phyloP scores from a whole-genome alignment of 768 basidiomycete genomes.

The Mycena epipterygia region DNA sequence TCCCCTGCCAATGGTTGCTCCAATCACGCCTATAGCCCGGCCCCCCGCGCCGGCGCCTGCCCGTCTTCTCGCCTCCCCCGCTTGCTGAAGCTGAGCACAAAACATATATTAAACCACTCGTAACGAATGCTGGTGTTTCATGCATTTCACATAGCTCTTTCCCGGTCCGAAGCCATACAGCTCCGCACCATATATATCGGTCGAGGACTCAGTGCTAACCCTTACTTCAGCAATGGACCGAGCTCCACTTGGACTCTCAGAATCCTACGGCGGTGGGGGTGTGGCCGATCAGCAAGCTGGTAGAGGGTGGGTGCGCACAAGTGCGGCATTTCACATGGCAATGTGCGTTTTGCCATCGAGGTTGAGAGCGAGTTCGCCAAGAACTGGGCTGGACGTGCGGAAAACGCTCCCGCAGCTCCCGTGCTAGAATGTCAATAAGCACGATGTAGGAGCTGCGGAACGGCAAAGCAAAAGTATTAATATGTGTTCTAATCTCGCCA shows the following conservation, averaged over 20 bases:
- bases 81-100: not conserved
- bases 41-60: not conserved
- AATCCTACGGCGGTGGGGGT: not conserved
- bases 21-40: not conserved
- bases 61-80: not conserved
- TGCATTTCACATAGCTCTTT: no score
- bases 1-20: no score
- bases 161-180: not conserved
- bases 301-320: not conserved
- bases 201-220: not conserved
- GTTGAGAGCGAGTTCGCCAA: not conserved
- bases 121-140: not conserved
- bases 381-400: not conserved
- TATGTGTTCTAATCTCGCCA: no score
- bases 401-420: not conserved
- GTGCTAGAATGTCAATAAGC: not conserved
- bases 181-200: not conserved
- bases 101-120: not conserved
- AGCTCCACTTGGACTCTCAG: not conserved
- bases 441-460: not conserved
- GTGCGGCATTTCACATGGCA: not conserved
- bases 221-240: not conserved
- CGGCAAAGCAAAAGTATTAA: no score
- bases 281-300: not conserved
- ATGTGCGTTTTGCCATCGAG: constrained; percentile 4